Base-by-base conservation (phyloP, 1,139 yeast genomes). In the Debaryomyces sp. region DNA sequence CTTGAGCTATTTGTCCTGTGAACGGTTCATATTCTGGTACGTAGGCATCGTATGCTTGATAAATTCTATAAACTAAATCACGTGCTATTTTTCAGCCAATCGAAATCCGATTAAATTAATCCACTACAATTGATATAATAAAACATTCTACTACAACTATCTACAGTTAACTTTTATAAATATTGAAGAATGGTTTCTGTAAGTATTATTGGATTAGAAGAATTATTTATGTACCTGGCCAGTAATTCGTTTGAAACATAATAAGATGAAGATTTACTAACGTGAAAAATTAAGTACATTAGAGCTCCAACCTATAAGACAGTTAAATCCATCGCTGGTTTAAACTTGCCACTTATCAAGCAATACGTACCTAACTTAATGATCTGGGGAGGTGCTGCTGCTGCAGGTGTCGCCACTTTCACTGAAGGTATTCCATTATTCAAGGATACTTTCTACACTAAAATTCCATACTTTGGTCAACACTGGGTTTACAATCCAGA, bases 381-480 rank as follows among this genome's bases (percentile, higher is more conserved):
- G 47, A 55, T 91, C 54, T 94, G 98, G 98, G 97, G 98, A 57
- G 91, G 80, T 68, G 87, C 96, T 53, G 83, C 87, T 50, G 81
- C 80, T 52, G 81, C 78, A 45, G 96, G 84, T 59, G 76, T 87
- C 51, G 84, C 89, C 57, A 82, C 85, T 58, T 89, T 89, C 78
- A 88, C 96, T 59, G 97, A 91, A 74, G 89, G 95, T 68, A 85
- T 92, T 72, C 97, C 98, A 67, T 79, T 88, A 62, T 86, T 91
- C 82, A 90, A 88, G 76, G 71, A 81, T 56, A 87, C 92, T 55
- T 81, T 92, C 74, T 89, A 81, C 79, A 70, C 78, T 63, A 85
- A 90, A 77, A 83, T 91, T 54, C 97, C 97, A 57, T 64, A 71
- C 69, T 70, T 89, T 56, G 97, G 97, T 60, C 50, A 73, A 51